These are phyloP conservation scores for sunflower (Helianthus annuus) DNA, from an alignment of 129 eudicot species.

Conservation along the genomic window HanXRQr2.0-SUNRISE NC_035440.2:115285559-115286058, in stretches of 20 bases:
- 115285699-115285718: conserved; percentile 8
- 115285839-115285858: conserved; percentile 45
- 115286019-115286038: conserved; percentile 57
- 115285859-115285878: conserved; percentile 36
- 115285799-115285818: conserved; percentile 51
- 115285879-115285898: conserved; percentile 14
- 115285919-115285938: conserved; percentile 25
- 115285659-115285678: background rate
- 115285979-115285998: conserved; percentile 74
- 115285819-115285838: conserved; percentile 23
- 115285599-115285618: too few species aligned
- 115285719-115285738: conserved; percentile 28
- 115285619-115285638: too few species aligned
- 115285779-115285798: conserved; percentile 8
- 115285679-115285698: conserved; percentile 23
- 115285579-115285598: too few species aligned
- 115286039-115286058: conserved; percentile 46
- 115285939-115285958: conserved; percentile 28
- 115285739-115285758: conserved; percentile 28
- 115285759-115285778: conserved; percentile 30
- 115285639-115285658: too few species aligned
- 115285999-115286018: conserved; percentile 59
- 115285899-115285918: too few species aligned
- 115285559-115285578: too few species aligned
- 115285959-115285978: conserved; percentile 75